These are phyloP conservation scores for Lavandula angustifolia DNA, from an alignment of 257 asterid species.

Conservation along the genomic window DNA sequence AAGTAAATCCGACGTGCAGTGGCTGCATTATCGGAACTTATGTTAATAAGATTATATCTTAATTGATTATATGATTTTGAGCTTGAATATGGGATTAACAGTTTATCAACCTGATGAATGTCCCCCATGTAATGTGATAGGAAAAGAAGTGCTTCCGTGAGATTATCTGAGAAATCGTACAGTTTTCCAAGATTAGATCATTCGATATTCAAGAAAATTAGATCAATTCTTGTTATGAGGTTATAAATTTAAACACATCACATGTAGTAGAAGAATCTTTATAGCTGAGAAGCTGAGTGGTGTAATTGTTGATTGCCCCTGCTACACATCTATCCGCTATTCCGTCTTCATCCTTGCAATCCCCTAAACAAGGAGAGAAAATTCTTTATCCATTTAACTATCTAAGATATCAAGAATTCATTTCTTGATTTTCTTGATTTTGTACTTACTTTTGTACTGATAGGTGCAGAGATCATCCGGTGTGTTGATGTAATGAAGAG, in stretches of 20 bases:
- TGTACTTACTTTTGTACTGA: slow-evolving; percentile 63
- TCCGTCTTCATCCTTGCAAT: slow-evolving; percentile 87
- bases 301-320: slow-evolving; percentile 62
- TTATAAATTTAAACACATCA: slow-evolving; percentile 3
- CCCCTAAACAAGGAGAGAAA: slow-evolving; percentile 47
- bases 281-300: slow-evolving; percentile 40
- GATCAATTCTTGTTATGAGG: not conserved
- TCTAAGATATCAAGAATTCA: not conserved
- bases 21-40: slow-evolving; percentile 51
- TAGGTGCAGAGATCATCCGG: slow-evolving; percentile 79
- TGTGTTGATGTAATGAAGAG: slow-evolving; percentile 81
- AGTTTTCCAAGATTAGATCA: too few relatives aligned
- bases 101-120: slow-evolving; percentile 71
- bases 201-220: not conserved
- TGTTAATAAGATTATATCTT: not conserved
- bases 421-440: not conserved
- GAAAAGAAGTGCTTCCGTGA: slow-evolving; percentile 86
- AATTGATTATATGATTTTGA: not conserved
- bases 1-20: slow-evolving; percentile 75
- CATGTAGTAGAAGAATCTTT: slow-evolving; percentile 37
- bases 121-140: slow-evolving; percentile 90
- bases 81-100: not conserved
- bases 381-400: not conserved
- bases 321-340: slow-evolving; percentile 73
- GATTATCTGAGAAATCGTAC: slow-evolving; percentile 58